Base-by-base conservation (phyloP, 2,329 filamentous ascomycete species). In the Aspergillus sp. region DNA sequence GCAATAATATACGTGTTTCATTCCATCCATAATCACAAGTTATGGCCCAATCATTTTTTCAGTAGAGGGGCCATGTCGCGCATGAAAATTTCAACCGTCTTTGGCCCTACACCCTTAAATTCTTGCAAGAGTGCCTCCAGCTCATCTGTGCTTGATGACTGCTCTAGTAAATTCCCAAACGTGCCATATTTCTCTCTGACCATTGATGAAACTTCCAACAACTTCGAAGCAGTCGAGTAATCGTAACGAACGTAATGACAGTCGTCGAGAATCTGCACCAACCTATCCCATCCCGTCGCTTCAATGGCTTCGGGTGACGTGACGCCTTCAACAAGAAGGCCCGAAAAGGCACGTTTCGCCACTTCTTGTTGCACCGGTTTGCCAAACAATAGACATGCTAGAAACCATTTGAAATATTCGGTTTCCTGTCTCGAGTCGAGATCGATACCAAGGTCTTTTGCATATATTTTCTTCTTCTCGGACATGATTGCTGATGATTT, bases 401-500 rank as follows among this genome's bases (percentile, higher is more conserved):
- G 41, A 39, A 53, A 51, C 50, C 50, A 53, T 43, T 53, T 53
- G 34, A 47, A 47, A 39, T 42, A 47, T 12, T 47, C 45, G 5
- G 19, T 13, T 36, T 47, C 45, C 3, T 36, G 7, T 12, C 27
- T 6, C 2, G 45, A 44, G 0, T 39, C 30, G 45, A 47, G 45
- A 12, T 44, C 13, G 8, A 47, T 41, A 5, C 39, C 45, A 2
- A 47, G 45, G 7, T 47, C 45, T 13, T 30, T 31, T 7, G 40
- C 40, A n/a, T n/a, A n/a, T n/a, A n/a, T n/a, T n/a, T n/a, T n/a
- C n/a, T n/a, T n/a, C n/a, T n/a, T n/a, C n/a, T n/a, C n/a, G n/a
- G n/a, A n/a, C n/a, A n/a, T n/a, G n/a, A n/a, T n/a, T n/a, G n/a
- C n/a, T n/a, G n/a, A n/a, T n/a, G n/a, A n/a, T n/a, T n/a, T n/a